Evolutionary conservation across 2,329 filamentous ascomycete genomes (phyloP).

Genomic region (Clarireedia paspali): DNA sequence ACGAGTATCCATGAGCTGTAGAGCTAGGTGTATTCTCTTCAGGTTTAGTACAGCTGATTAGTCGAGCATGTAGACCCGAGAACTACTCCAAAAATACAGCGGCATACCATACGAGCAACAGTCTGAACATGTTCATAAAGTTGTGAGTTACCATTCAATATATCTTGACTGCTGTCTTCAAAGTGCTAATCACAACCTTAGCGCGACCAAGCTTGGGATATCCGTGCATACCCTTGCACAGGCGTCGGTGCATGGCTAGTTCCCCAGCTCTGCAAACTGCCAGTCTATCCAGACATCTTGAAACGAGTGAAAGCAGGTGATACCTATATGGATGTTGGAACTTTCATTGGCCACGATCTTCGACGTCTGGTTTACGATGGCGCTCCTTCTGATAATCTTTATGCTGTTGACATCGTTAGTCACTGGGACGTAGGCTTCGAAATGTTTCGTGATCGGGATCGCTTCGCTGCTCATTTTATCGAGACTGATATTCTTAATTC

Average conservation of each 20-base stretch:
- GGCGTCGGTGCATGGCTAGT: conserved; percentile 17
- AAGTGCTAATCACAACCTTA: not conserved
- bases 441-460: conserved; percentile 30
- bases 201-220: conserved; percentile 15
- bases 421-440: conserved; percentile 32
- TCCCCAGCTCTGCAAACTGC: conserved; percentile 9
- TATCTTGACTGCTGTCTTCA: not conserved
- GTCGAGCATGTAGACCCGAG: not conserved
- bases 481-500: conserved; percentile 24
- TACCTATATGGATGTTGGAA: conserved; percentile 23
- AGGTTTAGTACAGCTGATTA: not conserved
- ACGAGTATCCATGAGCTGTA: not conserved
- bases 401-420: conserved; percentile 27
- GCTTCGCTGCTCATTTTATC: conserved; percentile 28
- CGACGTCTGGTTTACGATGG: conserved; percentile 31
- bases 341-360: conserved; percentile 33
- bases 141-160: not conserved
- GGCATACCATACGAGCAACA: not conserved
- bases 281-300: conserved; percentile 13
- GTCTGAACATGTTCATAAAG: not conserved
- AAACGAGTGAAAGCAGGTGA: conserved; percentile 11
- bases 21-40: not conserved
- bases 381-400: conserved; percentile 26
- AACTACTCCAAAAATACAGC: not conserved
- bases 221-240: conserved; percentile 15